These are phyloP conservation scores for Candida dubliniensis DNA, from an alignment of 1,139 yeast species.

Conservation along the genomic window DNA sequence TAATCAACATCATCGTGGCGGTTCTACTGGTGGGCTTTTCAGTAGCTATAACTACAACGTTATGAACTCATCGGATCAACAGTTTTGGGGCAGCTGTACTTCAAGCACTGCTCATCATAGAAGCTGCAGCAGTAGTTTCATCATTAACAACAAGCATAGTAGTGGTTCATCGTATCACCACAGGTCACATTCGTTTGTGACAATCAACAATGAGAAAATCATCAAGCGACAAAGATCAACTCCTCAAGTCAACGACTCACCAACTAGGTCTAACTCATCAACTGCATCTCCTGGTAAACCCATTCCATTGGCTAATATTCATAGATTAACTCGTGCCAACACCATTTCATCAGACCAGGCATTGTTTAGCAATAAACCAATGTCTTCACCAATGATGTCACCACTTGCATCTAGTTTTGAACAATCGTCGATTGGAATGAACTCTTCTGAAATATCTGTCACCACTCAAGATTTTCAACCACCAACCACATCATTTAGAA, in stretches of 20 bases:
- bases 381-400: slow-evolving; percentile 8
- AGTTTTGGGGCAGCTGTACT: not conserved
- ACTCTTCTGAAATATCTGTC: not conserved
- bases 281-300: not conserved
- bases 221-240: slow-evolving; percentile 38
- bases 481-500: slow-evolving; percentile 32
- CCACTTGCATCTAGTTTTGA: slow-evolving; percentile 12
- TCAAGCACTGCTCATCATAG: not conserved
- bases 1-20: slow-evolving; percentile 1
- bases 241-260: slow-evolving; percentile 13
- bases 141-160: no score
- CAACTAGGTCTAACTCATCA: not conserved
- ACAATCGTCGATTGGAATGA: not conserved
- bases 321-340: slow-evolving; percentile 20
- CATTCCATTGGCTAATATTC: slow-evolving; percentile 3
- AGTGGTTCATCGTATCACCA: slow-evolving; percentile 16
- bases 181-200: slow-evolving; percentile 35
- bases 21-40: no score
- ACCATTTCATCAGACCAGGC: slow-evolving; percentile 22
- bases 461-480: slow-evolving; percentile 28
- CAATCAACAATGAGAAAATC: slow-evolving; percentile 35
- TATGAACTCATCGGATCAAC: slow-evolving; percentile 1
- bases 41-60: not conserved
- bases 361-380: slow-evolving; percentile 12
- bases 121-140: no score